Base-by-base conservation (phyloP, 179 eudicot species). In the Corrigiola litoralis region DNA sequence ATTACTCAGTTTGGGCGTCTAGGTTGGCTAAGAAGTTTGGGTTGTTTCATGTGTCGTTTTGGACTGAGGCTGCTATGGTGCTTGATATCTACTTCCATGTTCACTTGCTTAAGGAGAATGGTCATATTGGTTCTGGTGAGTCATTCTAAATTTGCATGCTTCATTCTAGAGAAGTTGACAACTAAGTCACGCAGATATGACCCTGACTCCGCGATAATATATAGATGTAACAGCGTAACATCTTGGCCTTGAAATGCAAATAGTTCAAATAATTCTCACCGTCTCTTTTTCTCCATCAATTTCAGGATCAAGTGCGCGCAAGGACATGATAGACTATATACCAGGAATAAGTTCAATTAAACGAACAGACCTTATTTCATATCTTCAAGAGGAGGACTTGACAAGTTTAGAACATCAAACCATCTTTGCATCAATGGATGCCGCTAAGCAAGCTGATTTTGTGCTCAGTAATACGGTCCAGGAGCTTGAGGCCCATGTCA, bases 331-430 rank as follows among this genome's bases (percentile, higher is more conserved):
- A 52, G 74, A 84, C 47, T 88, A 88, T 65, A 84, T 90, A 62
- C 92, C 97, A 0, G 97, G 97, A 34, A 59, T 80, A 6, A 16
- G 40, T 11, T 76, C 83, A 2, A 82, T 91, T 10, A 59, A 80
- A 21, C 91, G 89, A 28, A 84, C 59, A 9, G 91, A 86, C 61
- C 40, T 89, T 12, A 81, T 72, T 81, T 91, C 96, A 6, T 91
- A 84, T 70, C 81, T 86, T 6, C 87, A 80, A 71, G 77, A 75
- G 42, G 59, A 38, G 28, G 77, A 86, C 24, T 44, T 60, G 63
- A 20, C 60, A 17, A 79, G 90, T 11, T 74, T 73, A 16, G 67
- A 69, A 59, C 88, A 87, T 47, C 73, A 73, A 24, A 70, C 82
- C 40, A 77, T 84, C 41, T 48, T 69, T 66, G 62, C 23, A 28